Evolutionary conservation across 495 filamentous ascomycete genomes (phyloP), one percentile per base, ranked within the genome.

Genomic region (Astrocystis sublimbata): DNA sequence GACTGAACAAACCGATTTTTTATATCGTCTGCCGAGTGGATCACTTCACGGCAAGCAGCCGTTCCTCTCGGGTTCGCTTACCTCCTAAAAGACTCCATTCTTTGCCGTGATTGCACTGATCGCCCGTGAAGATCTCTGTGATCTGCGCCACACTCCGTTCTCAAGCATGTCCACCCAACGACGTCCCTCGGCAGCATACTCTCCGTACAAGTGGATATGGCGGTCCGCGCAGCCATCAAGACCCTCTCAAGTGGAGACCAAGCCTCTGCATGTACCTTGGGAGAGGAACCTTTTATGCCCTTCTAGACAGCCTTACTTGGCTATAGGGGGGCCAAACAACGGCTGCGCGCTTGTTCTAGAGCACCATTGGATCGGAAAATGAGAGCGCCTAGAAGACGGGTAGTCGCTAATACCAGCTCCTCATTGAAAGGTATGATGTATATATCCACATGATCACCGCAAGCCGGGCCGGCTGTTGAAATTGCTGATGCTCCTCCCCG

Each of bases 121-220:
- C 35, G 21, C 47, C 31, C 24, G 26, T 17, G 47, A 35, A 42
- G 47, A 61, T 53, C 46, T 52, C 9, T 60, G 52, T 50, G 35
- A 52, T 31, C 33, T 58, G 24, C 45, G 50, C 64, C 46, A 47
- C 51, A 45, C 51, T 65, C 69, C 66, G 66, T 64, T 65, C 49
- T 61, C 21, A 8, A 56, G 28, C 45, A 42, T 51, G 33, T 47
- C 64, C 50, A 63, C 58, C 26, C 36, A 53, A 52, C 60, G 49
- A 61, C 43, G 40, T 38, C 66, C 23, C 30, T 60, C 67, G 70
- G 70, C 59, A 65, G 55, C 47, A 67, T 57, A 45, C 54, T 70
- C 70, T 72, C 70, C 67, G 67, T 68, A 64, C 41, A 62, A 49
- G 64, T 69, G 67, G 70, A 61, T 62, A 68, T 61, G 62, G 57